A percentile compares a stretch with the other conserved stretches of the same genome.
phyloP scores from a whole-genome alignment of 2,329 filamentous ascomycete genomes.

The Aspergillaceae sp. region DNA sequence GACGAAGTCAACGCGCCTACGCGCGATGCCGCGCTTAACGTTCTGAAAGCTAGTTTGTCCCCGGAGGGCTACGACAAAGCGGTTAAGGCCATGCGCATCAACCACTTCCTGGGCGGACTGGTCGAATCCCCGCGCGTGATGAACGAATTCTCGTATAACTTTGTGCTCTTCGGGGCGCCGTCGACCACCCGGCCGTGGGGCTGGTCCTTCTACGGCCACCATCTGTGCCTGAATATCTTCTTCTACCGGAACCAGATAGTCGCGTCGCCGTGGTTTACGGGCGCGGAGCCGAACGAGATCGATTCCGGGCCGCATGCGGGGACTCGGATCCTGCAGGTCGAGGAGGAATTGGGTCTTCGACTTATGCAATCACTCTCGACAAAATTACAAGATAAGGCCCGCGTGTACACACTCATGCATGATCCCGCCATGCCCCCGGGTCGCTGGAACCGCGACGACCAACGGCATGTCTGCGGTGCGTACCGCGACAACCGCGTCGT shows the following conservation, averaged over 20 bases:
- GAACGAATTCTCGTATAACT: slow-evolving; percentile 71
- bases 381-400: slow-evolving; percentile 43
- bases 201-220: slow-evolving; percentile 68
- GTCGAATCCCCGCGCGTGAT: slow-evolving; percentile 54
- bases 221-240: slow-evolving; percentile 65
- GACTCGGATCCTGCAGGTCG: slow-evolving; percentile 56
- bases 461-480: slow-evolving; percentile 68
- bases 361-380: slow-evolving; percentile 58
- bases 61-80: slow-evolving; percentile 65
- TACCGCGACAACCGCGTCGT: slow-evolving; percentile 70
- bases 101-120: slow-evolving; percentile 64
- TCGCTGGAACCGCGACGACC: slow-evolving; percentile 73
- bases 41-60: slow-evolving; percentile 54
- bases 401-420: slow-evolving; percentile 51
- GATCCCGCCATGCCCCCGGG: slow-evolving; percentile 54
- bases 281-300: slow-evolving; percentile 69
- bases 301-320: slow-evolving; percentile 56
- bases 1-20: slow-evolving; percentile 49
- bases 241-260: slow-evolving; percentile 58
- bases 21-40: slow-evolving; percentile 44
- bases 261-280: slow-evolving; percentile 67
- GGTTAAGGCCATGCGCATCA: slow-evolving; percentile 61
- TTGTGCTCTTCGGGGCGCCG: slow-evolving; percentile 59
- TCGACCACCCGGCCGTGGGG: slow-evolving; percentile 57
- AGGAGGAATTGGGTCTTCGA: slow-evolving; percentile 56